Base-by-base conservation (phyloP, 768 basidiomycete species). In the Suillus cothurnatus region DNA sequence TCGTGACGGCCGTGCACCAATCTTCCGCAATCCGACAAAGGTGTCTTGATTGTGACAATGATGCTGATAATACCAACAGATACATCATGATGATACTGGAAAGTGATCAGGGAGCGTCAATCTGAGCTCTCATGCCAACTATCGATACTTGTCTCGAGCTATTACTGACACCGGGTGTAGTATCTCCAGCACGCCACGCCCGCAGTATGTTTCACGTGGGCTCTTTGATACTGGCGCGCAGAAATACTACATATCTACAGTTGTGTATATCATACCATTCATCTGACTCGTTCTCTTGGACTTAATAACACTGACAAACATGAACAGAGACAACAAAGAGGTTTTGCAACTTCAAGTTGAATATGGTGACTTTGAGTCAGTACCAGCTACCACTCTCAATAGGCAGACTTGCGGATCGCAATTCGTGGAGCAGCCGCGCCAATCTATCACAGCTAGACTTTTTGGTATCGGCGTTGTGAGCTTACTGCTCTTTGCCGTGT, bases 381-480 rank as follows among this genome's bases (percentile, higher is more conserved):
- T 21, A 14, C 26, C 15, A 6, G 6, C 53, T 4, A 0, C 53
- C 31, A 32, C 38, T 2, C 19, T 28, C 38, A 28, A 59, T 28
- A 28, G 19, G 26, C 57, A 59, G 32, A 32, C 21, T 34, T 34
- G 12, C 53, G 21, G n/a, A 14, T 34, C 12, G 12, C 53, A 55
- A 34, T 55, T 14, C 7, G 1, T 34, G 53, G 12, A 55, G 11
- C 26, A 12, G 3, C 39, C 39, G 26, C 68, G 47, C 32, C 60
- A 21, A 26, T 66, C 70, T 17, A 28, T 68, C 11, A 3, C 23
- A 21, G 55, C 43, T 23, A 31, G 72, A 12, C 73, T 73, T 21
- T 66, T 64, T 28, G 63, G 53, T 8, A 0, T 66, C 6, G 70
- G 68, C 0, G 4, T 66, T 60, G 5, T 70, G 60, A 26, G 69